phyloP scores from a whole-genome alignment of 306 rosid species.

The Malus domestica region DNA sequence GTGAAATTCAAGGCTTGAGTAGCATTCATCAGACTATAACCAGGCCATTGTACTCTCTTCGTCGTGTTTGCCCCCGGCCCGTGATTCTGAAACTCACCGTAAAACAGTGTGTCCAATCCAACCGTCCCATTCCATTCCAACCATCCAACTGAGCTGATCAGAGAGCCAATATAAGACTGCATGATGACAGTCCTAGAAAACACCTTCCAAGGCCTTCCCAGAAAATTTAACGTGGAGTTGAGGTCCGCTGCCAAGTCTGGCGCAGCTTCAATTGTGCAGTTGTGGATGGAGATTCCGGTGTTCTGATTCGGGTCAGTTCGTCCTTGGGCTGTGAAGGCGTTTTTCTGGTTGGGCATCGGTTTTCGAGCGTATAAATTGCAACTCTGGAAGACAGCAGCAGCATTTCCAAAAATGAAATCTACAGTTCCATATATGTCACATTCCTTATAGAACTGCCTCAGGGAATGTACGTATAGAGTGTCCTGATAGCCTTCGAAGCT shows the following conservation, averaged over 20 bases:
- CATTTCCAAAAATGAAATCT: conserved; percentile 75
- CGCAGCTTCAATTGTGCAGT: conserved; percentile 58
- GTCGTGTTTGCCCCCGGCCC: conserved; percentile 64
- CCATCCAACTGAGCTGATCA: conserved; percentile 60
- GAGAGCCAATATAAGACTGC: conserved; percentile 61
- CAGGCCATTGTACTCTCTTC: conserved; percentile 59
- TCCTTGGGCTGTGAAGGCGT: conserved; percentile 65
- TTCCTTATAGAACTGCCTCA: conserved; percentile 68
- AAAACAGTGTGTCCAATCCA: conserved; percentile 56
- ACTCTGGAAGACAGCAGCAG: conserved; percentile 64
- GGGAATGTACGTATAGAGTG: conserved; percentile 72
- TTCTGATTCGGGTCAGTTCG: conserved; percentile 59
- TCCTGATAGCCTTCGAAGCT: conserved; percentile 86
- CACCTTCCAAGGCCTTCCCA: conserved; percentile 68
- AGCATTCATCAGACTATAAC: conserved; percentile 47
- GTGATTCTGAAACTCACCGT: conserved; percentile 58
- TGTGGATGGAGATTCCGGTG: conserved; percentile 70
- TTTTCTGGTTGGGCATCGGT: conserved; percentile 41
- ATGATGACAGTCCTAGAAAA: conserved; percentile 66
- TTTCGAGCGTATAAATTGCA: conserved; percentile 54
- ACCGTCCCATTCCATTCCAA: conserved; percentile 63
- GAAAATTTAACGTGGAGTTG: conserved; percentile 20
- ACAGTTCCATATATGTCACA: conserved; percentile 68
- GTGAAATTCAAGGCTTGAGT: conserved; percentile 67
- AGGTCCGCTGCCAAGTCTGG: conserved; percentile 38